A percentile compares a stretch with the other conserved stretches of the same genome.
phyloP scores from a whole-genome alignment of 2,329 filamentous ascomycete species.

The Trichoderma sp. region DNA sequence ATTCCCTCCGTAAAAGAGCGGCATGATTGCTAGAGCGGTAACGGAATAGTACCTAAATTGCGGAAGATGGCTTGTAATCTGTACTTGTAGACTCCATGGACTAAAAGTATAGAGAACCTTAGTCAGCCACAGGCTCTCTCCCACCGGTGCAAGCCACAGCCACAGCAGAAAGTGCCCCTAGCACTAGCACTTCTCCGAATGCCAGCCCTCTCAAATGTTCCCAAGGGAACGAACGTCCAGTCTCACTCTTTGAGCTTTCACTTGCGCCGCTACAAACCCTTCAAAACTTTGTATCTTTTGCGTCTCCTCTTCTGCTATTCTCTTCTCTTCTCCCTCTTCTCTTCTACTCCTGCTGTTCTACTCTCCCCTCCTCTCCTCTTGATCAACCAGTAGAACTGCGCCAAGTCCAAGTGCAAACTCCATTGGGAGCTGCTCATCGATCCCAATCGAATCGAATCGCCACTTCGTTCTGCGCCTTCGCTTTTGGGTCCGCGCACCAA shows the following conservation, averaged over 20 bases:
- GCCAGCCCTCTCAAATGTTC: constrained; percentile 4
- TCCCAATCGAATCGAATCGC: background rate
- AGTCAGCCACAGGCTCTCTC: background rate
- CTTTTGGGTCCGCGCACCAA: background rate
- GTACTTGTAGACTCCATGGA: background rate
- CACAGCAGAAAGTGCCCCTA: constrained; percentile 8
- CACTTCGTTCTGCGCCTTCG: background rate
- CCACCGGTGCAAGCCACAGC: background rate
- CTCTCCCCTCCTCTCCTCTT: background rate
- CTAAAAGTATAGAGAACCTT: background rate
- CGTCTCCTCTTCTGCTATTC: background rate
- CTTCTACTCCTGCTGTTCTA: background rate
- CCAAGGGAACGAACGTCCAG: background rate
- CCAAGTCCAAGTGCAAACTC: background rate
- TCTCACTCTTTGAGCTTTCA: background rate
- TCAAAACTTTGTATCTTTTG: background rate
- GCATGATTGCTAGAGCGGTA: accelerated
- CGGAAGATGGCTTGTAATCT: background rate
- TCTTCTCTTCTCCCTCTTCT: background rate
- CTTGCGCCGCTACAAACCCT: background rate
- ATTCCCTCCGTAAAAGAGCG: background rate
- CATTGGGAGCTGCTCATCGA: background rate
- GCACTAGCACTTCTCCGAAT: background rate
- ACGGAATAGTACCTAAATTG: background rate
- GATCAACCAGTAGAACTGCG: background rate